These are phyloP conservation scores for Phaffomyces antillensis DNA, from an alignment of 805 yeast genomes.

Conservation along the genomic window DNA sequence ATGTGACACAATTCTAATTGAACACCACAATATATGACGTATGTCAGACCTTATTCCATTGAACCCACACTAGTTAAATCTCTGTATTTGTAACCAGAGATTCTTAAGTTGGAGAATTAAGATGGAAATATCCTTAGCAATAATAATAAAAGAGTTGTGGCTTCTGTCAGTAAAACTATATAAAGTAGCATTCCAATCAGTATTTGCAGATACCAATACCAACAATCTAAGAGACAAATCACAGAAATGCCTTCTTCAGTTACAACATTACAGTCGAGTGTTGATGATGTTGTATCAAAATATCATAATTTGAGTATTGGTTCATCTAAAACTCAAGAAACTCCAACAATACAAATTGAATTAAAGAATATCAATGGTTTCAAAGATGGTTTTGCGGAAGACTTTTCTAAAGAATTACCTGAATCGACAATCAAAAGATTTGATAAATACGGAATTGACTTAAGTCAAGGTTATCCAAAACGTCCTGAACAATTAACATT, in stretches of 20 bases:
- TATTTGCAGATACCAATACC: too few species aligned
- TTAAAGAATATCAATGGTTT: slow-evolving; percentile 7
- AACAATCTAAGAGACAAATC: too few species aligned
- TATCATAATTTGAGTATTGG: slow-evolving; percentile 2
- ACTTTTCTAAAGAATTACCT: slow-evolving; percentile 16
- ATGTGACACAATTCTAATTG: neutral
- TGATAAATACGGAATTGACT: slow-evolving; percentile 28
- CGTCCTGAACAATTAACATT: slow-evolving; percentile 32
- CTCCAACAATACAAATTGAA: slow-evolving; percentile 4
- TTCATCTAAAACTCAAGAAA: neutral
- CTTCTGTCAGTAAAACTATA: too few species aligned
- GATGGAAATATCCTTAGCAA: too few species aligned
- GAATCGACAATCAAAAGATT: slow-evolving; percentile 26
- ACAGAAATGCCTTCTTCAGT: slow-evolving; percentile 1
- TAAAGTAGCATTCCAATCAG: too few species aligned
- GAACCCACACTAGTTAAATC: neutral
- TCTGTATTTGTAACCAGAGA: neutral
- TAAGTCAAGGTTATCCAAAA: slow-evolving; percentile 34
- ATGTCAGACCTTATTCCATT: too few species aligned
- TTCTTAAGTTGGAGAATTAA: too few species aligned
- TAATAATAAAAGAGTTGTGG: too few species aligned
- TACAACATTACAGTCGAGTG: slow-evolving; percentile 3
- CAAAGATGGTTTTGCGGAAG: slow-evolving; percentile 11
- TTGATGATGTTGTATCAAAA: slow-evolving; percentile 5
- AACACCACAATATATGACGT: too few species aligned